Evolutionary conservation across 768 basidiomycete genomes (phyloP), one percentile per base, ranked within the genome.

Genomic region (Clavaria fumosa): DNA sequence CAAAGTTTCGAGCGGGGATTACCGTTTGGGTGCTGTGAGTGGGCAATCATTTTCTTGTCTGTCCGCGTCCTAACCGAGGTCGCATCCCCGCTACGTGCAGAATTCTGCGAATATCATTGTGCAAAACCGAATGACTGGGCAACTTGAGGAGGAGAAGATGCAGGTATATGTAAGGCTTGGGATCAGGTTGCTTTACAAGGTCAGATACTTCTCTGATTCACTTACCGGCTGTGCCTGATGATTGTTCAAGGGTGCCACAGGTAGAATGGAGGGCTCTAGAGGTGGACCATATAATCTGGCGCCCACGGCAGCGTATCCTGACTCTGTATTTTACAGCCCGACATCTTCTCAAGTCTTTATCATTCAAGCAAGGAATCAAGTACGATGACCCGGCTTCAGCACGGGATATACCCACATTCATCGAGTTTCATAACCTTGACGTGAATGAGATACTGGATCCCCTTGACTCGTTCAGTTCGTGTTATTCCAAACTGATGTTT

Each of bases 91-190:
- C n/a, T n/a, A n/a, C 14, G 2, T 37, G 5, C 50, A 86, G 82
- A 95, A 99, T 50, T 91, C 88, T 37, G 93, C 90, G 18, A 99
- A 99, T 52, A 95, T 99, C 46, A 88, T 96, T 41, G 91, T 99
- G 1, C 93, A 97, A 60, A 90, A 96, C 53, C 69, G 93, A 10
- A 57, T 74, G 55, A 90, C 86, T 0, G 93, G 93, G 0, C 83
- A 86, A 53, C 53, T 97, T 40, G 82, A 90, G 52, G 93, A 99
- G 58, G 93, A 97, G 62, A 97, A 96, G 64, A 99, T 96, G 89
- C 80, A 90, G 50, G 68, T 70, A 1, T 96, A 95, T 52, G 88
- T 96, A 0, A 64, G 91, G 26, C 59, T 99, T 11, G 93, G 93
- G 2, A 99, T 99, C 50, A 66, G 93, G 19, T 51, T 99, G 40